Base-by-base conservation (phyloP, 2,329 filamentous ascomycete species). In the Ophiobolus disseminans region DNA sequence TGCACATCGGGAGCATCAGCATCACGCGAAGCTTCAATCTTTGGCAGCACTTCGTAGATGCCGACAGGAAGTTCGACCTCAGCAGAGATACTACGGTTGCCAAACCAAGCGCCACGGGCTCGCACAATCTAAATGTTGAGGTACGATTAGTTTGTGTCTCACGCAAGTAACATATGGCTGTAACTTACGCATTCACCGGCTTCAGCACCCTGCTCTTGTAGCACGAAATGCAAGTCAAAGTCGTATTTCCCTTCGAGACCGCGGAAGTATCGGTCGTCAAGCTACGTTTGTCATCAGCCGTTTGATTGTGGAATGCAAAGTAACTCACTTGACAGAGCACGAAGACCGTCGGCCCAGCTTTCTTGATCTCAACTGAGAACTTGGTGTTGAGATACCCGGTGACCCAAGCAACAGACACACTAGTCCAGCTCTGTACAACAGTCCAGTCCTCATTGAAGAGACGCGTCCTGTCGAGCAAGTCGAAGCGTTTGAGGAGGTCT, bases 31-130 rank as follows among this genome's bases (percentile, higher is more conserved):
- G 88, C 88, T 3, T 85, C 84, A 41, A 93, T 81, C 63, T 89
- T 90, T 66, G 92, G 82, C 14, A 90, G 76, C 4, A 95, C 83
- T 20, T 84, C 83, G 70, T 94, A 94, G 26, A 80, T 83, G 5
- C 90, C 90, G 0, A 86, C 82, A 17, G 88, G 83, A 32, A 94
- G 82, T 21, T 86, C 80, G 14, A 93, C 80, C 67, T 94, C 90
- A 2, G 89, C 85, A 39, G 87, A 91, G 40, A 91, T 86, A 4
- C 86, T 88, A 7, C 90, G 85, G 11, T 79, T 84, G 78, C 90
- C 88, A 66, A 77, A 77, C 58, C 65, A 70, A 70, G 78, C 60
- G 66, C 80, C 51, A 60, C 78, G 51, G 36, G 78, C 82, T 37
- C 80, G 80, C 5, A 83, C 77, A 31, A 82, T 78, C 52, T 83